phyloP scores from a whole-genome alignment of 768 basidiomycete genomes.

The Phylloporus arenicola region DNA sequence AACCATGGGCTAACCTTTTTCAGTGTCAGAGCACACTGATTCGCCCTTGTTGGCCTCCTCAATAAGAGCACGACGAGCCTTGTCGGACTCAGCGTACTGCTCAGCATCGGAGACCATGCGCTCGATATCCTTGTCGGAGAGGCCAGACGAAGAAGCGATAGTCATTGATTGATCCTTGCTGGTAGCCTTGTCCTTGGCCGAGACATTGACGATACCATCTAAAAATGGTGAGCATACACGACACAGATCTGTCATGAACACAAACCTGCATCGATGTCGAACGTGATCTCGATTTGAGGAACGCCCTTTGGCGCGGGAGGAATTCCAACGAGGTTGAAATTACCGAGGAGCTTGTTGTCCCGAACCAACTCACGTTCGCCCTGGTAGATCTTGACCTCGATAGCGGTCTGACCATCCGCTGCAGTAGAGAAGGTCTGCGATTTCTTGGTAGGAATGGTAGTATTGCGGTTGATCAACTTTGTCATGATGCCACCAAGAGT shows the following conservation, averaged over 20 bases:
- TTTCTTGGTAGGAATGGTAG: slow-evolving; percentile 99
- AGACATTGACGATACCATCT: slow-evolving; percentile 97
- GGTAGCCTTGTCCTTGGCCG: slow-evolving; percentile 92
- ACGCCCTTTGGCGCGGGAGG: slow-evolving; percentile 76
- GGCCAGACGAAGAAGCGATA: slow-evolving; percentile 94
- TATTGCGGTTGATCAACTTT: slow-evolving; percentile 96
- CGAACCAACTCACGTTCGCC: slow-evolving; percentile 98
- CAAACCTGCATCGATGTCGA: slow-evolving; percentile 94
- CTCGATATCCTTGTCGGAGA: slow-evolving; percentile 95
- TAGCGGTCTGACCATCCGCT: slow-evolving; percentile 98
- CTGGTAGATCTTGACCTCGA: slow-evolving; percentile 99
- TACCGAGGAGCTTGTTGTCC: slow-evolving; percentile 98
- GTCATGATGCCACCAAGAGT: slow-evolving; percentile 99
- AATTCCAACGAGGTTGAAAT: slow-evolving; percentile 99
- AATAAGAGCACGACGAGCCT: slow-evolving; percentile 79
- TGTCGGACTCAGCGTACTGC: slow-evolving; percentile 89
- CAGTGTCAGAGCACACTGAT: slow-evolving; percentile 88
- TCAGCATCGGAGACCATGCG: slow-evolving; percentile 95
- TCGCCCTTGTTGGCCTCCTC: slow-evolving; percentile 98
- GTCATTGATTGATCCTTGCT: slow-evolving; percentile 93
- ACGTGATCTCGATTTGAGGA: slow-evolving; percentile 79
- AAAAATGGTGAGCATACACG: not conserved
- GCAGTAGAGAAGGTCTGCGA: slow-evolving; percentile 98
- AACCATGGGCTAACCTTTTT: slow-evolving; percentile 63
- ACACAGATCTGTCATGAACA: not conserved